Base-by-base conservation (phyloP, 495 filamentous ascomycete genomes). In the Aspergillus steynii region DNA sequence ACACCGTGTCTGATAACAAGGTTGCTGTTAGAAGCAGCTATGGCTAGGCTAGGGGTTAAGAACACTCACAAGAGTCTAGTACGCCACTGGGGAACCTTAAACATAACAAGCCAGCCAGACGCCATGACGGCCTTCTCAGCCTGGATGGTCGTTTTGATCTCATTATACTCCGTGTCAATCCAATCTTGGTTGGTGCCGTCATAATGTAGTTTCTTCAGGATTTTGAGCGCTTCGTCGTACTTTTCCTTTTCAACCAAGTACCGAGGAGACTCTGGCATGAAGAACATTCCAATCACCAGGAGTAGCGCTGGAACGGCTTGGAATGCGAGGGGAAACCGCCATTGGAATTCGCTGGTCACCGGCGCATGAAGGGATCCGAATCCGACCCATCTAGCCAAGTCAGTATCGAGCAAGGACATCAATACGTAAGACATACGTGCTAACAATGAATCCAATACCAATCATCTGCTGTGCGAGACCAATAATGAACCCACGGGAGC, bases 401-500 rank as follows among this genome's bases (percentile, higher is more conserved):
- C 42, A 53, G 55, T 6, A 28, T 48, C 34, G 20, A 56, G 10
- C 10, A 26, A 29, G 42, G 29, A 46, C 58, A 34, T 25, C 34
- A 52, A 25, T n/a, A 37, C 15, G 5, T 15, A 15, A 29, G 20
- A 56, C 69, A 60, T 75, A 74, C 66, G 71, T 77, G 65, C 80
- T 80, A 34, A 85, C 74, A 66, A 84, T 83, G 66, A 78, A 83
- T 7, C 80, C 81, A 46, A 82, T 73, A 45, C 83, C 81, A 60
- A 86, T 85, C 77, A 88, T 85, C 64, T 86, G 83, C 62, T 86
- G 85, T 29, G 83, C 77, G 42, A 85, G 66, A 10, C 83, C 85
- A 50, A 85, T 82, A 53, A 87, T 81, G 31, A 85, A 70, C 27
- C 84, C 85, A 68, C 80, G 77, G 47, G 79, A 82, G 34, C 78